These are phyloP conservation scores for Entomortierella lignicola DNA, from an alignment of 192 early-diverging fungal species.

Conservation along the genomic window DNA sequence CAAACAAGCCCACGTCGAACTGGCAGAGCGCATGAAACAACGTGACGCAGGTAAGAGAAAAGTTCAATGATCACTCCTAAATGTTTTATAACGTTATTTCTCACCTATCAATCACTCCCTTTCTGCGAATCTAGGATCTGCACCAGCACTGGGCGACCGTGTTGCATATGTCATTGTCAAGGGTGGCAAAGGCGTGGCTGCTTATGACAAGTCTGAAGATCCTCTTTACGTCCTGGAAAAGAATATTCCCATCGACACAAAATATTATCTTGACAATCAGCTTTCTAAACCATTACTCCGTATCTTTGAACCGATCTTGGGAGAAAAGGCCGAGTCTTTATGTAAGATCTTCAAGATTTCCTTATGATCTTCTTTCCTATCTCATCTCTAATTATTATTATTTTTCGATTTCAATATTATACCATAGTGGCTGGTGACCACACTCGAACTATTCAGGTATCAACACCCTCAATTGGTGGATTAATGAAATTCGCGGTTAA, in stretches of 20 bases:
- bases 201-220: conserved; percentile 98
- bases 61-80: too few relatives aligned
- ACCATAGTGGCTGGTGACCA: conserved; percentile 73
- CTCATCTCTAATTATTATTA: neutral
- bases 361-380: neutral
- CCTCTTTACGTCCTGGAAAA: conserved; percentile 98
- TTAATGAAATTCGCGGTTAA: conserved; percentile 96
- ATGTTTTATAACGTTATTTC: neutral
- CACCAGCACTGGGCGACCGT: conserved; percentile 94
- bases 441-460: conserved; percentile 83
- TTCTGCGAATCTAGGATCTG: conserved; percentile 77
- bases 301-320: conserved; percentile 97
- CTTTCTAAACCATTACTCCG: conserved; percentile 91
- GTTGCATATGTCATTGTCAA: conserved; percentile 97
- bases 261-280: conserved; percentile 97
- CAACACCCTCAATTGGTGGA: conserved; percentile 90
- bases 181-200: conserved; percentile 84
- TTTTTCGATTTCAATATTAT: conserved; percentile 1
- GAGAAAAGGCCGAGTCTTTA: conserved; percentile 84
- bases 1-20: conserved; percentile 96
- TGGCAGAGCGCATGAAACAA: conserved; percentile 96
- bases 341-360: conserved; percentile 61
- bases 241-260: conserved; percentile 97
- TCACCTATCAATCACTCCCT: neutral
- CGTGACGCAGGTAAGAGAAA: conserved; percentile 79